phyloP scores from a whole-genome alignment of 768 basidiomycete species.

The Tricholoma matsutake region DNA sequence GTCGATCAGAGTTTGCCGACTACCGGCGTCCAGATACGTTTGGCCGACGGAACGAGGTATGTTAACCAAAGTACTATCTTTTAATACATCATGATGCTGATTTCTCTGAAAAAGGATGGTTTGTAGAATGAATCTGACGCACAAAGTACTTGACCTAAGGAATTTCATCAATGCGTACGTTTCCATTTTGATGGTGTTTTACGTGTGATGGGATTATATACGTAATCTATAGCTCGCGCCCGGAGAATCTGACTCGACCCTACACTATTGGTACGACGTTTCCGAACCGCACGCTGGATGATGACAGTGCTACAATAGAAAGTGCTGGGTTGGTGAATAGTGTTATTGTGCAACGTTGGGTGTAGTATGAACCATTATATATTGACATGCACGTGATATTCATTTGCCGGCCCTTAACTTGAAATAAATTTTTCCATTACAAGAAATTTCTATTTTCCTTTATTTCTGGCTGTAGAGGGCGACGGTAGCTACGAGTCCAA shows the following conservation, averaged over 20 bases:
- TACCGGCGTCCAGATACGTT: constrained; percentile 85
- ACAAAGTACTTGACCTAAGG: constrained; percentile 83
- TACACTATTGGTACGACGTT: constrained; percentile 90
- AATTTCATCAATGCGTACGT: constrained; percentile 89
- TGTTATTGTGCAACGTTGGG: constrained; percentile 84
- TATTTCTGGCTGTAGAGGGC: constrained; percentile 3
- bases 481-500: constrained; percentile 5
- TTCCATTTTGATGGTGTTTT: background rate
- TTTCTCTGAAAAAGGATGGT: constrained; percentile 52
- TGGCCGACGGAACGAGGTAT: constrained; percentile 89
- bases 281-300: constrained; percentile 71
- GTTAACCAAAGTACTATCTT: background rate
- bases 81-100: background rate
- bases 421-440: constrained; percentile 18
- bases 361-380: too few species aligned
- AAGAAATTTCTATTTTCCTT: constrained; percentile 2
- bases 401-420: too few species aligned
- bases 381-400: too few species aligned
- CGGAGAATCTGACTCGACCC: constrained; percentile 54
- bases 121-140: constrained; percentile 84
- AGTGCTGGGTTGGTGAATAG: constrained; percentile 73
- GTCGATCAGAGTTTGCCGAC: constrained; percentile 82
- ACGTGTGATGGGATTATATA: background rate
- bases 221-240: constrained; percentile 52
- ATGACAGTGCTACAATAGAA: constrained; percentile 64